Conservation (phyloP, 2,329 filamentous ascomycete genomes). For the Colletotrichum karsti region DNA sequence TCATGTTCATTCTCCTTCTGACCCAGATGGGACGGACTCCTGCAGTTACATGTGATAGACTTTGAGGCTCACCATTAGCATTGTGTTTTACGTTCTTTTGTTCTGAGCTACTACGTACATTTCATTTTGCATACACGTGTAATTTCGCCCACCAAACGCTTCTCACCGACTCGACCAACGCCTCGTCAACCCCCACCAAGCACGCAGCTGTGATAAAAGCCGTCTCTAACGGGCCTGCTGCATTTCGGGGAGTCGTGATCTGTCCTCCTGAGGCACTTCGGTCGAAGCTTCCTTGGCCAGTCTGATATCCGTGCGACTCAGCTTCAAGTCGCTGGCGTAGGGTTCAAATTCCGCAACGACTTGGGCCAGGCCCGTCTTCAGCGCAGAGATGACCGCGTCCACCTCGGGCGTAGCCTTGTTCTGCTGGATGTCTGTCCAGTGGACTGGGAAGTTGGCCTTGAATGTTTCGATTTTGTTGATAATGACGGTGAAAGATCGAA, state of each 20-base stretch:
- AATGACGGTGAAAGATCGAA: conserved; percentile 76
- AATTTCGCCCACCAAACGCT: conserved; percentile 3
- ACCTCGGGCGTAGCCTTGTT: conserved; percentile 69
- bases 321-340: conserved; percentile 75
- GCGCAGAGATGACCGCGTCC: conserved; percentile 70
- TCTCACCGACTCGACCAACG: neutral
- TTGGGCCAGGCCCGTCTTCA: conserved; percentile 72
- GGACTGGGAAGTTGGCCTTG: conserved; percentile 63
- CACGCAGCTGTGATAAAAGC: neutral
- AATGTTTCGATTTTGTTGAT: conserved; percentile 77
- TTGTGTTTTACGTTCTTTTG: conserved; percentile 3
- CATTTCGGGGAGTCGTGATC: conserved; percentile 36
- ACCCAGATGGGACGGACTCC: neutral
- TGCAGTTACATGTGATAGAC: conserved; percentile 25
- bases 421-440: conserved; percentile 82
- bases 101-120: conserved; percentile 12
- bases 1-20: conserved; percentile 6
- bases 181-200: neutral
- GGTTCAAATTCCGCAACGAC: conserved; percentile 78
- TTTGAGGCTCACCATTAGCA: neutral
- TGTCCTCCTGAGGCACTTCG: conserved; percentile 32
- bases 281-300: conserved; percentile 74
- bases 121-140: conserved; percentile 17
- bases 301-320: conserved; percentile 76
- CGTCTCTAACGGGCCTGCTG: conserved; percentile 32